These are phyloP conservation scores for Vitis hybrid DNA, from an alignment of 177 flowering plant genomes.

Conservation along the genomic window DNA sequence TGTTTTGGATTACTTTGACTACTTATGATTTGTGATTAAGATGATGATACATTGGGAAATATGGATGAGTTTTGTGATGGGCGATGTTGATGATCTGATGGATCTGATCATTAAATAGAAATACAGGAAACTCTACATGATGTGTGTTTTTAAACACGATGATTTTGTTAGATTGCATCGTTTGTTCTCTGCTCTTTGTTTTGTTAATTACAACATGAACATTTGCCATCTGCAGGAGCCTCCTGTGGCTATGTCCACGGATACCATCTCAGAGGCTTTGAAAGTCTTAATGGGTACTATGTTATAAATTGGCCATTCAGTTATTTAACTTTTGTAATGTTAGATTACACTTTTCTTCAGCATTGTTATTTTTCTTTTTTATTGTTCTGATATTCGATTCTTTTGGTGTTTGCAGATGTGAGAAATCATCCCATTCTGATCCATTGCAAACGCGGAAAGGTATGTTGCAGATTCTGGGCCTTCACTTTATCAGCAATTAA, in stretches of 20 bases:
- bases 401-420: conserved; percentile 54
- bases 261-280: conserved; percentile 60
- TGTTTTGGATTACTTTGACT: too few relatives aligned
- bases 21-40: too few relatives aligned
- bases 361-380: background rate
- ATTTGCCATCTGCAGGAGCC: conserved; percentile 55
- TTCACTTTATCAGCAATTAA: background rate
- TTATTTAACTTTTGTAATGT: background rate
- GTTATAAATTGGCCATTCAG: background rate
- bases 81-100: too few relatives aligned
- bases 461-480: conserved; percentile 16
- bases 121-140: too few relatives aligned
- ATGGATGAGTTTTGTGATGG: too few relatives aligned
- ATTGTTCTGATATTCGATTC: background rate
- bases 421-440: conserved; percentile 84
- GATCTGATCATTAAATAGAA: too few relatives aligned
- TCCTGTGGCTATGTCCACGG: conserved; percentile 42
- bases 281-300: conserved; percentile 65
- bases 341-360: background rate
- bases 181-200: background rate
- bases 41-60: too few relatives aligned
- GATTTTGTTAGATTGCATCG: too few relatives aligned
- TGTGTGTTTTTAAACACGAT: too few relatives aligned
- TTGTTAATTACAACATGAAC: background rate
- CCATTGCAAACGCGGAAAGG: conserved; percentile 95